These are phyloP conservation scores for Pulveroboletus sp. DNA, from an alignment of 768 basidiomycete genomes.

Conservation along the genomic window DNA sequence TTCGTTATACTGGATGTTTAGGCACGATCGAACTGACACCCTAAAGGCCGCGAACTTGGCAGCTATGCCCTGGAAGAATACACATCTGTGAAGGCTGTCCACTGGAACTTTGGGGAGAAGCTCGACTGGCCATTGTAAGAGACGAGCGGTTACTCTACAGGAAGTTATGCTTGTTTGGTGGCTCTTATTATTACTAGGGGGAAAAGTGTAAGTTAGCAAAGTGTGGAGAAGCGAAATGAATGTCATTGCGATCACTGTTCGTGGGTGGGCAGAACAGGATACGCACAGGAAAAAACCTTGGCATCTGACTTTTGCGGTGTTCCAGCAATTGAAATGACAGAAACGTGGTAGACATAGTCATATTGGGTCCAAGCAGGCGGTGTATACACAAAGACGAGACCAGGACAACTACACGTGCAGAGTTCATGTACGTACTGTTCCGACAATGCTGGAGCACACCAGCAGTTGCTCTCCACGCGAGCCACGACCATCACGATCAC, in stretches of 20 bases:
- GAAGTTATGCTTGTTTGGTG: background rate
- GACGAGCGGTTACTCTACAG: background rate
- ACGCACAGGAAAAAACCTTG: slow-evolving; percentile 14
- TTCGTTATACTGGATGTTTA: slow-evolving; percentile 21
- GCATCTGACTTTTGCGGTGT: background rate
- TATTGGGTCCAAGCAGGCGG: slow-evolving; percentile 4
- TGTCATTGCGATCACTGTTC: slow-evolving; percentile 3
- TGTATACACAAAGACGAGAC: background rate
- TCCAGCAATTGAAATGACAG: slow-evolving; percentile 13
- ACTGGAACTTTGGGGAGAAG: slow-evolving; percentile 85
- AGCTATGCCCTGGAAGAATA: slow-evolving; percentile 82
- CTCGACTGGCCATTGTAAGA: slow-evolving; percentile 69
- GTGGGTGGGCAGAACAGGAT: slow-evolving; percentile 1
- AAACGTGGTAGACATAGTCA: slow-evolving; percentile 24
- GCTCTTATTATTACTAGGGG: background rate
- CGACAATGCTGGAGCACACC: background rate
- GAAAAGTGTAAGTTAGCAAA: slow-evolving; percentile 17
- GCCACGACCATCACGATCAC: slow-evolving; percentile 6
- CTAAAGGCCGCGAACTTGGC: slow-evolving; percentile 78
- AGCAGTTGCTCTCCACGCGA: background rate
- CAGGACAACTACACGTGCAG: no score
- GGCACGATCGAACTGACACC: slow-evolving; percentile 7
- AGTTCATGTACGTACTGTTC: background rate
- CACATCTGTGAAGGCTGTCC: slow-evolving; percentile 75
- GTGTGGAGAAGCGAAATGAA: slow-evolving; percentile 8